Percentiles rank a stretch among this genome's conserved stretches.
phyloP scores from a whole-genome alignment of 441 rosid genomes.

The Raphanus hybrid region DNA sequence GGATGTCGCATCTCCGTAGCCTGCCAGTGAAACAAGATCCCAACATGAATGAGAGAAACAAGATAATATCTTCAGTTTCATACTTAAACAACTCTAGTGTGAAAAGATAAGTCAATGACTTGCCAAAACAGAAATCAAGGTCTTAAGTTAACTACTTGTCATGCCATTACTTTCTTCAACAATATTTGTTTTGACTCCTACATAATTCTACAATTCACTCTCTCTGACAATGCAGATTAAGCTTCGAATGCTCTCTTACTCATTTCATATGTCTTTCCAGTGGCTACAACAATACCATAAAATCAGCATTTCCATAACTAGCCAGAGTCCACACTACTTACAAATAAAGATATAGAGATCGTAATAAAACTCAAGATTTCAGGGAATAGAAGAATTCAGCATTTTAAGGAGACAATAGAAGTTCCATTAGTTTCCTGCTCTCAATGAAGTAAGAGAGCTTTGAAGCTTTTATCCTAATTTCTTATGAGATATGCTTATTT shows the following conservation, averaged over 20 bases:
- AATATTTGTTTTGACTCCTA: neutral
- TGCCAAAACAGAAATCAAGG: constrained; percentile 11
- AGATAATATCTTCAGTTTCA: neutral
- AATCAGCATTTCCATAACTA: constrained; percentile 11
- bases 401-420: constrained; percentile 7
- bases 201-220: constrained; percentile 15
- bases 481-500: neutral
- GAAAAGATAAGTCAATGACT: constrained; percentile 16
- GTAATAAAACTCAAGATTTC: neutral
- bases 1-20: constrained; percentile 82
- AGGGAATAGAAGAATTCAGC: neutral
- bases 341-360: neutral
- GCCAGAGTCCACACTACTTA: constrained; percentile 12
- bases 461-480: constrained; percentile 1
- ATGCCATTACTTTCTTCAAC: neutral
- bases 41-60: neutral
- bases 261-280: constrained; percentile 2
- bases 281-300: neutral
- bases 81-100: neutral
- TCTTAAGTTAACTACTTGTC: neutral
- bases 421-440: neutral
- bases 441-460: neutral
- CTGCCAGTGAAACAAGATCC: constrained; percentile 48
- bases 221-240: constrained; percentile 12
- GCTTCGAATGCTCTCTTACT: neutral